phyloP scores from a whole-genome alignment of 2,329 filamentous ascomycete genomes.

The Hirsutella minnesotensis region DNA sequence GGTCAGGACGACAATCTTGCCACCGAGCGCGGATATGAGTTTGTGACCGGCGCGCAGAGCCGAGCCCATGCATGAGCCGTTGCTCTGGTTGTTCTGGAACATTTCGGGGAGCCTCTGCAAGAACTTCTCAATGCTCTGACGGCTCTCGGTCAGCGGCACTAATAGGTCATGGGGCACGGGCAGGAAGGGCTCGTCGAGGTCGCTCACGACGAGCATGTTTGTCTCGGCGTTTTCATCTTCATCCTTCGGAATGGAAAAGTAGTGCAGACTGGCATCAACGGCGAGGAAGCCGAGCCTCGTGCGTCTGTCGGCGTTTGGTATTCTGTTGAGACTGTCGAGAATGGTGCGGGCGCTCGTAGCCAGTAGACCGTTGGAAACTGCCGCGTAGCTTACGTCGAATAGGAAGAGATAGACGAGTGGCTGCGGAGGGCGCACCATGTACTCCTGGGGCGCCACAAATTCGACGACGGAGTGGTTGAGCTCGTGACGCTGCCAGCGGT shows the following conservation, averaged over 20 bases:
- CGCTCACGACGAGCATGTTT: constrained; percentile 86
- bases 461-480: constrained; percentile 95
- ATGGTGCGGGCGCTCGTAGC: constrained; percentile 91
- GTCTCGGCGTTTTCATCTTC: constrained; percentile 74
- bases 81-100: constrained; percentile 91
- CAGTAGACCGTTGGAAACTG: constrained; percentile 80
- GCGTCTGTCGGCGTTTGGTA: constrained; percentile 93
- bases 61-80: constrained; percentile 86
- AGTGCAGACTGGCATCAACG: constrained; percentile 88
- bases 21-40: constrained; percentile 84
- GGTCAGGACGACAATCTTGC: constrained; percentile 86
- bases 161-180: constrained; percentile 87
- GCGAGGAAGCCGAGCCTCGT: constrained; percentile 91
- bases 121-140: constrained; percentile 84
- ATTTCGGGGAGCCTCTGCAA: constrained; percentile 84
- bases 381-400: constrained; percentile 85
- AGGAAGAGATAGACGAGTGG: constrained; percentile 92
- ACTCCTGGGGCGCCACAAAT: constrained; percentile 95
- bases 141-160: constrained; percentile 78
- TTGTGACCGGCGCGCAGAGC: constrained; percentile 89
- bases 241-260: constrained; percentile 89
- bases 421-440: constrained; percentile 96
- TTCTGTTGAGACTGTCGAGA: constrained; percentile 85
- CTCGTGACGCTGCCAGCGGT: constrained; percentile 85
- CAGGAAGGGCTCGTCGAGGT: constrained; percentile 91